Evolutionary conservation across 768 basidiomycete genomes (phyloP), one percentile per base, ranked within the genome.

Genomic region (Leccinum disarticulatum): DNA sequence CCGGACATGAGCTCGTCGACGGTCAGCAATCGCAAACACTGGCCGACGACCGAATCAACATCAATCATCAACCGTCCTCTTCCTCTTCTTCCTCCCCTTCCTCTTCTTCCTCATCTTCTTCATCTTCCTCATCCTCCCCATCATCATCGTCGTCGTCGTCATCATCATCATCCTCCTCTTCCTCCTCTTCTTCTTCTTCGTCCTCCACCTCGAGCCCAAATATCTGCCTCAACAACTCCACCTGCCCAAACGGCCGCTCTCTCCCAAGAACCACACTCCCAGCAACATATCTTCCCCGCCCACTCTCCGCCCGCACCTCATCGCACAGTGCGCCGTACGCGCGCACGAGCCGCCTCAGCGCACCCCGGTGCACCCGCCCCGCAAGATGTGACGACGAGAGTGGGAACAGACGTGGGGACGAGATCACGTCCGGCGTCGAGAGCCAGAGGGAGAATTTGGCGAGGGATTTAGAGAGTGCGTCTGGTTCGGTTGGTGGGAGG

Each of bases 401-500:
- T 31, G 87, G 84, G 0, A 88, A 79, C 0, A 98, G 84, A 2
- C 92, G 87, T 0, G 91, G 86, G 0, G 92, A 89, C 14, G 91
- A 85, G 14, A 92, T 83, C 14, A 94, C 87, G 63, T 92, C 91
- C 28, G 86, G 80, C 1, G 86, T 84, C 5, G 92, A 89, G 3
- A 98, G 85, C 90, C 95, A 98, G 1, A 78, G 69, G 1, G 94
- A 89, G 76, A 98, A 97, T 47, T 77, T 78, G 15, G 75, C 79
- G 10, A 97, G 80, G 0, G 91, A 79, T 7, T 73, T 64, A 52
- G 87, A 81, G 43, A 98, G 79, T 11, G 83, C 77, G 11, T 82
- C 68, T 0, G 92, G 83, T 53, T 87, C 81, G 3, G 89, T 85
- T 0, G 81, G 75, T 1, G 90, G 87, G 0, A 73, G 59, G 46